Evolutionary conservation across 2,329 filamentous ascomycete genomes (phyloP).

Genomic region (Phaeosphaeria sp.): DNA sequence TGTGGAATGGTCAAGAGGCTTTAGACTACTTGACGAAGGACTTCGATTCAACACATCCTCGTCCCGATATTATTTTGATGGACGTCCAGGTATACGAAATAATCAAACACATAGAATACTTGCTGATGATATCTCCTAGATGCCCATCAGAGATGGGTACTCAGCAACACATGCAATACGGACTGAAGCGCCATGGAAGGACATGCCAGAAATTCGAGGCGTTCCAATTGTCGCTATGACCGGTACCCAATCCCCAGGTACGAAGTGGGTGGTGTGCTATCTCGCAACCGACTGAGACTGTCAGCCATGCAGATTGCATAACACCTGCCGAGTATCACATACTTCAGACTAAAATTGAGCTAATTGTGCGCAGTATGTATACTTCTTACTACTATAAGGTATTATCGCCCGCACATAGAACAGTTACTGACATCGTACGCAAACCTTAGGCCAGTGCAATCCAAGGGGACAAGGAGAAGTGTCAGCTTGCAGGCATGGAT

Average conservation of each 20-base stretch:
- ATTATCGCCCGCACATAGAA: too few relatives aligned
- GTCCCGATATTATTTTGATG: conserved; percentile 79
- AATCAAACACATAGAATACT: conserved; percentile 2
- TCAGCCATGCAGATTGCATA: too few relatives aligned
- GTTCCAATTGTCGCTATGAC: conserved; percentile 85
- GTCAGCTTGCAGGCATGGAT: conserved; percentile 76
- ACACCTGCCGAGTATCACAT: too few relatives aligned
- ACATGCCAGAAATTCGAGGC: conserved; percentile 60
- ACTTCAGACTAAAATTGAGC: too few relatives aligned
- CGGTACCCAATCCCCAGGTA: too few relatives aligned
- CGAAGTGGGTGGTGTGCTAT: too few relatives aligned
- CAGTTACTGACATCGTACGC: too few relatives aligned
- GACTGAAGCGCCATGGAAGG: conserved; percentile 69
- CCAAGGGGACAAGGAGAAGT: conserved; percentile 77
- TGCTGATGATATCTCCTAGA: conserved; percentile 42
- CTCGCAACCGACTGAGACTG: too few relatives aligned
- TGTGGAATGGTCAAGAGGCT: conserved; percentile 81
- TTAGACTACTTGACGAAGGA: conserved; percentile 70
- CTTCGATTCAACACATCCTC: conserved; percentile 58
- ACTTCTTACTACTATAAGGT: too few relatives aligned
- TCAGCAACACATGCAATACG: conserved; percentile 76
- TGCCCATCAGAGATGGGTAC: conserved; percentile 75
- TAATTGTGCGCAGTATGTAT: too few relatives aligned
- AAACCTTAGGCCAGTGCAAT: conserved; percentile 67
- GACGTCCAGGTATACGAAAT: conserved; percentile 71